These are phyloP conservation scores for Talaromyces marneffei DNA, from an alignment of 2,329 filamentous ascomycete genomes.

Conservation along the genomic window DNA sequence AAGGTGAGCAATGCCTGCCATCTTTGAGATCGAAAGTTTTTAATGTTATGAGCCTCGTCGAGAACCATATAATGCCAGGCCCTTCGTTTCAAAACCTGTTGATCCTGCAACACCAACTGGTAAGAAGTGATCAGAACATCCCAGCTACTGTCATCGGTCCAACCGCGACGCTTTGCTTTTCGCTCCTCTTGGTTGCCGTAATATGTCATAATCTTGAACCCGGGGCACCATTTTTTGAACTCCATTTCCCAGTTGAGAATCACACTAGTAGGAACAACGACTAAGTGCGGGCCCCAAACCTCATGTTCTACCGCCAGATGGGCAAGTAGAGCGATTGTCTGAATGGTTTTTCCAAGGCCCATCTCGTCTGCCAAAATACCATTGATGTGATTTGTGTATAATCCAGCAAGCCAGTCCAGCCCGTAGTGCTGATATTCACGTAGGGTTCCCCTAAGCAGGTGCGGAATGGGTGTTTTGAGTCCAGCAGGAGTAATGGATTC, in stretches of 20 bases:
- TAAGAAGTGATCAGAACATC: slow-evolving; percentile 98
- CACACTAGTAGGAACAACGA: slow-evolving; percentile 94
- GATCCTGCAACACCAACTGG: slow-evolving; percentile 89
- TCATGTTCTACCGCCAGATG: slow-evolving; percentile 86
- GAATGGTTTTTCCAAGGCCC: slow-evolving; percentile 96
- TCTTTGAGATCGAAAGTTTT: slow-evolving; percentile 95
- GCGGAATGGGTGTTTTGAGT: slow-evolving; percentile 66
- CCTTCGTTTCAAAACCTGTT: slow-evolving; percentile 85
- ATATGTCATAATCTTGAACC: slow-evolving; percentile 96
- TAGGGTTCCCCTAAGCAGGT: slow-evolving; percentile 77
- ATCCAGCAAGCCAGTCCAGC: slow-evolving; percentile 90
- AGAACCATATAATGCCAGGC: slow-evolving; percentile 98
- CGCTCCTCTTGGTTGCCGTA: slow-evolving; percentile 92
- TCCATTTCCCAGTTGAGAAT: slow-evolving; percentile 99
- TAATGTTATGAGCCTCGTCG: slow-evolving; percentile 98
- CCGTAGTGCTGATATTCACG: slow-evolving; percentile 96
- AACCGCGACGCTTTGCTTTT: slow-evolving; percentile 82
- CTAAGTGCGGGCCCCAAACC: slow-evolving; percentile 91
- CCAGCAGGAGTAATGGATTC: slow-evolving; percentile 37
- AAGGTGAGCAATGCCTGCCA: slow-evolving; percentile 95
- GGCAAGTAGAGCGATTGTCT: slow-evolving; percentile 89
- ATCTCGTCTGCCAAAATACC: slow-evolving; percentile 97
- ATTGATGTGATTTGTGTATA: slow-evolving; percentile 89
- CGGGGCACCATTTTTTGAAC: slow-evolving; percentile 96
- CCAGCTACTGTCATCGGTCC: slow-evolving; percentile 89